phyloP scores from a whole-genome alignment of 1,284 basidiomycete genomes.

The Heliocybe sulcata region DNA sequence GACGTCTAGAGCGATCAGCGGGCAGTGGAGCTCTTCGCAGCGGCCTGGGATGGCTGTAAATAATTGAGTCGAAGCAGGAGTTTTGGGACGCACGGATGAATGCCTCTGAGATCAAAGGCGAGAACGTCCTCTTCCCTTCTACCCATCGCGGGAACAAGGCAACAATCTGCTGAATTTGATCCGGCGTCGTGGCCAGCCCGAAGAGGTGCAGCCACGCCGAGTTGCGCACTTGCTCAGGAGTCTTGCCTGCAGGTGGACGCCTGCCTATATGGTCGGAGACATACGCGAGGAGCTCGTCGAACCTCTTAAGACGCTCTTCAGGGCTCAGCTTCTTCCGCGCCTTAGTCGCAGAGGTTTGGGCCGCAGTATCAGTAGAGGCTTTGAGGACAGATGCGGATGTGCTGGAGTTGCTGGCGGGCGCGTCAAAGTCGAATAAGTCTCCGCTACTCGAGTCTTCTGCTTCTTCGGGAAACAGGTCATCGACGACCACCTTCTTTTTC shows the following conservation, averaged over 20 bases:
- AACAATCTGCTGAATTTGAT: constrained; percentile 37
- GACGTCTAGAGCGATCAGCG: constrained; percentile 47
- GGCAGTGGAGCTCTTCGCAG: constrained; percentile 47
- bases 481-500: background rate
- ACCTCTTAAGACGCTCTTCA: constrained; percentile 16
- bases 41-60: constrained; percentile 34
- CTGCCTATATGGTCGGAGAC: constrained; percentile 17
- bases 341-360: background rate
- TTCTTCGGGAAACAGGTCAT: background rate
- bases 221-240: constrained; percentile 19
- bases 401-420: background rate
- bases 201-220: constrained; percentile 40
- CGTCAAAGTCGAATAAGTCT: background rate
- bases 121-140: constrained; percentile 32
- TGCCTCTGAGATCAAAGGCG: constrained; percentile 28
- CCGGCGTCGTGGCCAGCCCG: constrained; percentile 35
- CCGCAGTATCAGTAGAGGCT: background rate
- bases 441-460: background rate
- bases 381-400: background rate
- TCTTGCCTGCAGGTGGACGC: constrained; percentile 7
- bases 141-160: constrained; percentile 40
- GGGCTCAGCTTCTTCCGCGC: constrained; percentile 10
- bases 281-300: constrained; percentile 18
- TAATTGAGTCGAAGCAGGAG: background rate
- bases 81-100: constrained; percentile 40